phyloP scores from a whole-genome alignment of 2,329 filamentous ascomycete genomes.

The Cephalotrichum gorgonifer region DNA sequence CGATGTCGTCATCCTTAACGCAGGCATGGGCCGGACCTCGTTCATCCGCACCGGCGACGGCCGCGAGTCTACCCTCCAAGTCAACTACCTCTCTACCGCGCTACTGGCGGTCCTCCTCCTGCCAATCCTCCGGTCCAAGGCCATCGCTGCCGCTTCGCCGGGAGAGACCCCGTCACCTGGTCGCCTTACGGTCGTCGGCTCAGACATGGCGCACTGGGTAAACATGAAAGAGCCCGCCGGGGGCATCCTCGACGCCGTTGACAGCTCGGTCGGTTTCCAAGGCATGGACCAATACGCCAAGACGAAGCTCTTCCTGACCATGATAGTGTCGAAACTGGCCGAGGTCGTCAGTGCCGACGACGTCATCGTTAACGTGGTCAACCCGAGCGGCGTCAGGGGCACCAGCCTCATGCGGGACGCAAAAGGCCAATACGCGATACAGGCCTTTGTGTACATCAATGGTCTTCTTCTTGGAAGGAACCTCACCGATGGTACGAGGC shows the following conservation, averaged over 20 bases:
- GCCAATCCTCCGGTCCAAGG: slow-evolving; percentile 14
- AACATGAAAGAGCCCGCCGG: slow-evolving; percentile 10
- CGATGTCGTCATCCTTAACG: slow-evolving; percentile 36
- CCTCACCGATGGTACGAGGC: slow-evolving; percentile 10
- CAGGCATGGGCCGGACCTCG: slow-evolving; percentile 18
- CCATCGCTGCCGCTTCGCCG: neutral
- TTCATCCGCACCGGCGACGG: slow-evolving; percentile 12
- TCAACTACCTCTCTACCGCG: slow-evolving; percentile 25
- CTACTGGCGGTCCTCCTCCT: slow-evolving; percentile 21
- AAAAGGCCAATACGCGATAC: slow-evolving; percentile 1
- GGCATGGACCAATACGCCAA: slow-evolving; percentile 10
- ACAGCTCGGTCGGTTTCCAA: neutral
- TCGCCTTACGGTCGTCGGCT: slow-evolving; percentile 15
- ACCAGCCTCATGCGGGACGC: slow-evolving; percentile 9
- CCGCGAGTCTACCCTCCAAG: slow-evolving; percentile 28
- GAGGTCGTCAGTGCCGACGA: slow-evolving; percentile 9
- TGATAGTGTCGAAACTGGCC: slow-evolving; percentile 9
- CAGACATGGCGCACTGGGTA: slow-evolving; percentile 13
- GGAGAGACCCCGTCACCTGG: slow-evolving; percentile 7
- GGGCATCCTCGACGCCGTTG: slow-evolving; percentile 4
- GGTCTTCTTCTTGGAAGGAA: slow-evolving; percentile 6
- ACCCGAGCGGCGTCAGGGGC: slow-evolving; percentile 12
- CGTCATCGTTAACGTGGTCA: slow-evolving; percentile 12
- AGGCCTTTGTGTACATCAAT: neutral
- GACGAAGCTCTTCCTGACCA: slow-evolving; percentile 12